Evolutionary conservation across 371 early-diverging fungal species (phyloP).

Genomic region (Mucor irregularis): DNA sequence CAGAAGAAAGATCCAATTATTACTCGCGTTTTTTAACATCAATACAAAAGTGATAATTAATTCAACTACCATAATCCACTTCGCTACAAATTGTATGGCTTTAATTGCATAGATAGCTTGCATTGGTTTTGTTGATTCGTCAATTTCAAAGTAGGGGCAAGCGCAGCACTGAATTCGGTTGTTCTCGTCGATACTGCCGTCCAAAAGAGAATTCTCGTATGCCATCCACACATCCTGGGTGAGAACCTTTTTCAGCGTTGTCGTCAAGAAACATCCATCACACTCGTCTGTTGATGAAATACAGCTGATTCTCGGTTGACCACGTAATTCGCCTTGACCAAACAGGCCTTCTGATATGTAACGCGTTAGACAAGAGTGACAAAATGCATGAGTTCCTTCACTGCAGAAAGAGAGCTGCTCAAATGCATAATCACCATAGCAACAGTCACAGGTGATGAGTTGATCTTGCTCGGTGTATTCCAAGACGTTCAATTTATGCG

Average conservation of each 20-base stretch:
- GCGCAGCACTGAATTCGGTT: conserved; percentile 47
- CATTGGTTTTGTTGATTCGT: conserved; percentile 34
- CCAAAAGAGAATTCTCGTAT: conserved; percentile 43
- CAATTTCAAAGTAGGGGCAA: conserved; percentile 55
- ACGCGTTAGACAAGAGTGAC: conserved; percentile 44
- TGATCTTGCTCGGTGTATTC: conserved; percentile 45
- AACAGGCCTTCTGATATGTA: conserved; percentile 56
- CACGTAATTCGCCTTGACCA: conserved; percentile 60
- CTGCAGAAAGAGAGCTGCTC: conserved; percentile 54
- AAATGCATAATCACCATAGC: conserved; percentile 54
- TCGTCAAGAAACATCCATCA: conserved; percentile 29
- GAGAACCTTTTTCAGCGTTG: conserved; percentile 30
- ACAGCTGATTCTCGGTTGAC: conserved; percentile 35
- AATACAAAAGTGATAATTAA: conserved; percentile 7
- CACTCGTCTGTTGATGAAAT: conserved; percentile 44
- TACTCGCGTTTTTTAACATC: neutral
- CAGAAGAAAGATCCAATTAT: neutral
- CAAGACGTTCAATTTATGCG: conserved; percentile 33
- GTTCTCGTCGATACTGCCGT: conserved; percentile 24
- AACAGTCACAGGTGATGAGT: conserved; percentile 57
- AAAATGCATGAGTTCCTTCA: conserved; percentile 57
- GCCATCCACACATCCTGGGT: conserved; percentile 35
- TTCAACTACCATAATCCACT: conserved; percentile 37
- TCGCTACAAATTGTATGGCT: conserved; percentile 5
- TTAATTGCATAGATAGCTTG: neutral